These are phyloP conservation scores for Hordeum pubiflorum DNA, from an alignment of 202 grass and related monocot genomes.

Conservation along the genomic window DNA sequence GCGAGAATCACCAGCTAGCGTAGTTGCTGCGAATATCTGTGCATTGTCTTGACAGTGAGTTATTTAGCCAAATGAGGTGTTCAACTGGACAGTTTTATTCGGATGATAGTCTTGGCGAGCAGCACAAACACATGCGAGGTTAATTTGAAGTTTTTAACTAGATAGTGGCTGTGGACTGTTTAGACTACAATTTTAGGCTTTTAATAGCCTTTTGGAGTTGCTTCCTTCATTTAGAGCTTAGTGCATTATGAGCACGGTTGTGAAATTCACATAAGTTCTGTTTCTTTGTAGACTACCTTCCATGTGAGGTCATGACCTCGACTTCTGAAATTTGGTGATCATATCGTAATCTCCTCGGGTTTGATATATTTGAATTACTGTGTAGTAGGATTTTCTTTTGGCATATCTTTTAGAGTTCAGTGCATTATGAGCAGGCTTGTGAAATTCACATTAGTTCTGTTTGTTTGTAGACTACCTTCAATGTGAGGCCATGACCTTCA, in stretches of 20 bases:
- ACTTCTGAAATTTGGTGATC: background rate
- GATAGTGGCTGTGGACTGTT: background rate
- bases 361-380: background rate
- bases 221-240: constrained; percentile 7
- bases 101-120: background rate
- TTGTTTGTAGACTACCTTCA: background rate
- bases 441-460: background rate
- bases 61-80: background rate
- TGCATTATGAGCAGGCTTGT: background rate
- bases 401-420: background rate
- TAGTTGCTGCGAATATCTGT: background rate
- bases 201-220: background rate
- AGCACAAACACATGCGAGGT: background rate
- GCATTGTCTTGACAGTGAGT: background rate
- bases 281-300: background rate
- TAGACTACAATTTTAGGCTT: constrained; percentile 5
- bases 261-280: background rate
- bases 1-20: background rate
- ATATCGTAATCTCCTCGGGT: background rate
- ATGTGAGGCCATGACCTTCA: background rate
- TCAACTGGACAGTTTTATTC: background rate
- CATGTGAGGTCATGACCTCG: background rate
- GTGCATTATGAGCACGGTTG: background rate
- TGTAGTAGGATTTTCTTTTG: background rate
- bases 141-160: background rate